Base-by-base conservation (phyloP, 371 early-diverging fungal genomes). In the Mortierella sp. region DNA sequence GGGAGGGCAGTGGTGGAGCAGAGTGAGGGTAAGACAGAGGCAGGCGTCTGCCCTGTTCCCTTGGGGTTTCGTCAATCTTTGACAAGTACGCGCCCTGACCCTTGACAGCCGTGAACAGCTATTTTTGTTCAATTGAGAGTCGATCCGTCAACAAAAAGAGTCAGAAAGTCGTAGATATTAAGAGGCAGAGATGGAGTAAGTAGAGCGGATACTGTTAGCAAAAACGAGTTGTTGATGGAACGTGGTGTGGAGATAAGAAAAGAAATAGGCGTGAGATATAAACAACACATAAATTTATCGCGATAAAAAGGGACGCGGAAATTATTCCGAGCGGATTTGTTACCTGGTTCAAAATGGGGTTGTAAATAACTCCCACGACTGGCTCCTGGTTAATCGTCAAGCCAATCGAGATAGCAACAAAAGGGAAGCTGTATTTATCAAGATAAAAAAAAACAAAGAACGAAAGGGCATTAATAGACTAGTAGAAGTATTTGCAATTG, bases 341-440 rank as follows among this genome's bases (percentile, higher is more conserved):
- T 70, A 91, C 88, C 77, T 97, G 96, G 80, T 95, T 87, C 63
- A 97, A 85, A 16, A 98, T 88, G 9, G 98, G 98, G 80, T 96
- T 94, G 79, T 92, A 97, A 6, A 98, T 92, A 26, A 97, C 97
- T n/a, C 97, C 98, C 1, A 98, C 90, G 7, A 94, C 92, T 0
- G 95, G 94, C 48, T 89, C 85, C 68, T 92, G 90, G 74, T 92
- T 86, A 69, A 95, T 86, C 8, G 94, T 89, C 64, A 98, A 77
- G 4, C 93, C 97, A 74, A 98, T 96, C 31, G 95, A 95, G 66
- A 97, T 91, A 69, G 94, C 93, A 13, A 95, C 94, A 83, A 91
- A 96, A 5, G 97, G 98, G 77, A 96, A 95, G 7, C 94, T 89
- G 55, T 5, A 71, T 34, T n/a, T n/a, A 67, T 34, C 68, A 24